Evolutionary conservation across 2,329 filamentous ascomycete genomes (phyloP), one percentile per base, ranked within the genome.

Genomic region (Grosmannia clavigera): DNA sequence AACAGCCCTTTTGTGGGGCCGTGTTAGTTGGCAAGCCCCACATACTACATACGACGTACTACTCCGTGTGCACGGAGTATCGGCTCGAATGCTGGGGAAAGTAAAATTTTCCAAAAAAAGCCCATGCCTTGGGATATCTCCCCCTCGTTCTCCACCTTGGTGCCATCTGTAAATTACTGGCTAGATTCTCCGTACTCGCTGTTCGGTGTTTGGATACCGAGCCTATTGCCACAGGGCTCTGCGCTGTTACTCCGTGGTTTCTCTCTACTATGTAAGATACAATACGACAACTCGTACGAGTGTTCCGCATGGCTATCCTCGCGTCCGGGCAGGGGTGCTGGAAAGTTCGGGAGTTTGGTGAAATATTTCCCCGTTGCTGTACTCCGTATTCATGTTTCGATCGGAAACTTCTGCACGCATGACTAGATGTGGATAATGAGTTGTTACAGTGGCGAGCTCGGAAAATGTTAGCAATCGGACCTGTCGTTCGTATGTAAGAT

Each of bases 81-180:
- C 50, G 50, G 48, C 33, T 29, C 29, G 40, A 57, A 48, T 57
- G 55, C 55, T 57, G 55, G 55, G 55, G 55, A 48, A 57, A 19
- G 25, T 9, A 29, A 56, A 40, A 46, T 27, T n/a, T 22, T 38
- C 38, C 54, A 43, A 25, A 19, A 31, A 29, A 25, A 5, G 25
- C n/a, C 54, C 54, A 56, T 40, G 38, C 38, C 33, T 43, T 40
- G 54, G 54, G 54, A 43, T 56, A 43, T 46, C 33, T 35, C 22
- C 22, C 38, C 35, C 22, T 40, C 12, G 10, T 38, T 22, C 52
- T 38, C 52, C 52, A 22, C 50, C 16, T 31, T 52, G 50, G 50
- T 27, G 25, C 50, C 50, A 52, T 52, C 50, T 52, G 50, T 19
- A 52, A 29, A 52, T 52, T 52, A 9, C 50, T 52, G 50, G 50